Base-by-base conservation (phyloP, 805 yeast genomes). In the Pichia heedii region DNA sequence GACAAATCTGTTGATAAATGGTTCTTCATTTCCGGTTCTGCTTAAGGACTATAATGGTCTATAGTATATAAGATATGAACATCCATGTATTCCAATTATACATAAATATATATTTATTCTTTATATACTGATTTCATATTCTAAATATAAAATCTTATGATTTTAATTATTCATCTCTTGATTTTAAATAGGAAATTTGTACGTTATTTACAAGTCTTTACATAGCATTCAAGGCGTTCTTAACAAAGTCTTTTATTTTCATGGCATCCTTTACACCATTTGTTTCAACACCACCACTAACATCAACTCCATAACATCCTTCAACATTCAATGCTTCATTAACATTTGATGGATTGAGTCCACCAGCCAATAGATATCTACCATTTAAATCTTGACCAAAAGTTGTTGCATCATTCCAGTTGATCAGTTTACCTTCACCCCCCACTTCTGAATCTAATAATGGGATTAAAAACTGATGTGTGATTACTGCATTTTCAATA, bases 1-100 rank as follows among this genome's bases (percentile, higher is more conserved):
- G 98, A 90, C 74, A 79, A 84, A 70, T 86, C 96, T 44, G 72
- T 90, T 64, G 97, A 90, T 77, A 90, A 90, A 73, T 90, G 98
- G 98, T 90, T 93, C 78, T 90, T 79, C 80, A 90, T 90, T 63
- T 86, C 90, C 48, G 93, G 90, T 70, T 71, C 77, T 52, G 71
- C 72, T 57, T 70, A 52, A 55, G 22, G 29, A 33, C 36, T 24
- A 30, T 36, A 20, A 29, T 10, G 13, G 16, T 13, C 6, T 29
- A 13, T 15, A 29, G 7, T 13, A 29, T 29, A 24, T 24, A 29
- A 13, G 15, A n/a, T 29, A 16, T 29, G 32, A 13, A 29, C 15
- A 6, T 27, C 6, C 15, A 8, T 27, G 32, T 29, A 13, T 29
- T 24, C 27, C 11, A 24, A 8, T 24, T 24, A 24, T 8, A 11